phyloP scores from a whole-genome alignment of 108 stramenopile genomes.

The Schizochytrium sp. region DNA sequence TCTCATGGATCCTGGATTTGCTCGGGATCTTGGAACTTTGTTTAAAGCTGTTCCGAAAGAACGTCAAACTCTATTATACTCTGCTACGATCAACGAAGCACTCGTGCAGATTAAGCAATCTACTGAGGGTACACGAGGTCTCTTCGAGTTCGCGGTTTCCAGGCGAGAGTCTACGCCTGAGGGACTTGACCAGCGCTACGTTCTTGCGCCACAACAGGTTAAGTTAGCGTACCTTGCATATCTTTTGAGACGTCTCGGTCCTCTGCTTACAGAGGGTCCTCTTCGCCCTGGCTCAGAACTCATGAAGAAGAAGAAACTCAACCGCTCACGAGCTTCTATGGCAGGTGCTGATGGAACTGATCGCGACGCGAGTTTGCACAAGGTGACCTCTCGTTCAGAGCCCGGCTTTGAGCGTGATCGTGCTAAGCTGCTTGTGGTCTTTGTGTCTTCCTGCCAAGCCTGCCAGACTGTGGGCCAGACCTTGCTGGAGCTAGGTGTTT shows the following conservation, averaged over 20 bases:
- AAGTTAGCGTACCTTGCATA: background rate
- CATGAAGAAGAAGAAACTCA: conserved; percentile 80
- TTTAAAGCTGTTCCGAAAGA: conserved; percentile 71
- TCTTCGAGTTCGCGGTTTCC: background rate
- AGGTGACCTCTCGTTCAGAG: background rate
- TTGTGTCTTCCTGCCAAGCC: conserved; percentile 93
- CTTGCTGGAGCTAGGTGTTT: conserved; percentile 85
- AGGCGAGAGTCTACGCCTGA: background rate
- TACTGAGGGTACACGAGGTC: background rate
- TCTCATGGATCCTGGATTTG: conserved; percentile 84
- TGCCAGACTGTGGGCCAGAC: conserved; percentile 90
- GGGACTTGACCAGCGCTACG: background rate
- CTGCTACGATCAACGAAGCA: conserved; percentile 82
- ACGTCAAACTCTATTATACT: conserved; percentile 92
- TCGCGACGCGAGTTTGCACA: conserved; percentile 66
- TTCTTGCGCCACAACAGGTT: conserved; percentile 28
- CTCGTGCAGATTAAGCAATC: background rate
- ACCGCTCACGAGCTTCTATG: conserved; percentile 79
- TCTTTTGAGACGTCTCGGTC: background rate
- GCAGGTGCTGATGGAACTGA: conserved; percentile 61
- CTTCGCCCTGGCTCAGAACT: conserved; percentile 79
- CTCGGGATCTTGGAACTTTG: conserved; percentile 87
- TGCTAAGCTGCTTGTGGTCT: conserved; percentile 90
- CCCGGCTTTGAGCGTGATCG: conserved; percentile 68
- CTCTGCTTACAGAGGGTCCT: conserved; percentile 77